Evolutionary conservation across 2,329 filamentous ascomycete species (phyloP), one percentile per base, ranked within the genome.

Genomic region (Cercospora citrullina): DNA sequence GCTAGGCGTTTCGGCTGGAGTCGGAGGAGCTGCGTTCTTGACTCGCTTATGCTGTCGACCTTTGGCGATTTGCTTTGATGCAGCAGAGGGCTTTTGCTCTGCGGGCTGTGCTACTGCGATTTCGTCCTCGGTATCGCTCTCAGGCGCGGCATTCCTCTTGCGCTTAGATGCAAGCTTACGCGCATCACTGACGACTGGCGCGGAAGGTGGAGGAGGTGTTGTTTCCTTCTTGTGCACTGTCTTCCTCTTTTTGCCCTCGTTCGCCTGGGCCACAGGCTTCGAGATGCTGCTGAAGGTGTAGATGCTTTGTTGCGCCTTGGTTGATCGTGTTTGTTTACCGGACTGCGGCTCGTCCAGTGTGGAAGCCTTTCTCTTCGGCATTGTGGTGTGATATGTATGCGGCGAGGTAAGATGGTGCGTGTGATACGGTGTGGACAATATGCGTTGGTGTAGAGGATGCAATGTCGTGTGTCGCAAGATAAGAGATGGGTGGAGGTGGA

Each of bases 371-470:
- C 76, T 73, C 66, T 77, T 77, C 42, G 64, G 64, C 31, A 75
- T 70, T 74, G 76, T 77, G 53, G 16, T 63, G 28, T 31, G 69
- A 87, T 66, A 88, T 97, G 72, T 88, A 88, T 67, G 97, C 65
- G 39, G 69, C 33, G 57, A 30, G 51, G 21, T 73, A 69, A 64
- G 36, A 72, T 73, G 68, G 59, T 30, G 45, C 26, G 63, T 68
- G 64, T 57, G 65, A 69, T 69, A 67, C 5, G 45, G 23, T 58
- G 65, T 23, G 18, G 67, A 65, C 58, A 26, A 65, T 36, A 71
- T 69, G 63, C 28, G 51, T 53, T 28, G 36, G 62, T 58, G 23
- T 57, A 64, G 51, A 64, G 36, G 62, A 64, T 64, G 51, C 23
- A 42, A 64, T 58, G 51, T 58, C 62, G 51, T 60, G 18, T 31